Evolutionary conservation across 2,329 filamentous ascomycete genomes (phyloP).

Genomic region (Aureobasidium sp.): DNA sequence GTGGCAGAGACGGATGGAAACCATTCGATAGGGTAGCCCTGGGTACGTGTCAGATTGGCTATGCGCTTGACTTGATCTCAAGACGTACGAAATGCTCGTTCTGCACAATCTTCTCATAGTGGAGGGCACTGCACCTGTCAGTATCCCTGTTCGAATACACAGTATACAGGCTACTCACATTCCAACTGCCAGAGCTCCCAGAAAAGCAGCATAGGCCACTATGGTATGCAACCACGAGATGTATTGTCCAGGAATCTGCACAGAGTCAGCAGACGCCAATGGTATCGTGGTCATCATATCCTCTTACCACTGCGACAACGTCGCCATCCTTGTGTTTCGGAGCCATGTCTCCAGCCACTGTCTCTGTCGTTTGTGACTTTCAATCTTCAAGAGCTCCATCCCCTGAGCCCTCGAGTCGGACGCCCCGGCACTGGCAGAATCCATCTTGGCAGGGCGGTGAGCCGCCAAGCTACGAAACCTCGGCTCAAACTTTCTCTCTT

Average conservation of each 20-base stretch:
- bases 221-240: constrained; percentile 80
- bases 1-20: constrained; percentile 60
- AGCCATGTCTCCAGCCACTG: constrained; percentile 40
- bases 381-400: background rate
- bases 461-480: background rate
- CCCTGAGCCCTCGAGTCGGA: background rate
- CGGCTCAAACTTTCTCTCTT: background rate
- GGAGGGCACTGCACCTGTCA: constrained; percentile 50
- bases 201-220: constrained; percentile 76
- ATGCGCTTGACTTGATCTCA: background rate
- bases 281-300: background rate
- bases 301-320: constrained; percentile 50
- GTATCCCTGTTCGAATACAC: constrained; percentile 3
- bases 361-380: background rate
- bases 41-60: constrained; percentile 17
- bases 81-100: constrained; percentile 73
- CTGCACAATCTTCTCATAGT: constrained; percentile 95
- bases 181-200: constrained; percentile 78
- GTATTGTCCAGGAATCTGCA: constrained; percentile 73
- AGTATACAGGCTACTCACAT: constrained; percentile 23
- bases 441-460: background rate
- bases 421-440: background rate
- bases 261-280: background rate
- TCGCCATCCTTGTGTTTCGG: constrained; percentile 56
- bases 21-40: constrained; percentile 53